A percentile compares a stretch with the other conserved stretches of the same genome.
Conservation (phyloP, 257 asterid genomes). For the Cordia subcordata region DNA sequence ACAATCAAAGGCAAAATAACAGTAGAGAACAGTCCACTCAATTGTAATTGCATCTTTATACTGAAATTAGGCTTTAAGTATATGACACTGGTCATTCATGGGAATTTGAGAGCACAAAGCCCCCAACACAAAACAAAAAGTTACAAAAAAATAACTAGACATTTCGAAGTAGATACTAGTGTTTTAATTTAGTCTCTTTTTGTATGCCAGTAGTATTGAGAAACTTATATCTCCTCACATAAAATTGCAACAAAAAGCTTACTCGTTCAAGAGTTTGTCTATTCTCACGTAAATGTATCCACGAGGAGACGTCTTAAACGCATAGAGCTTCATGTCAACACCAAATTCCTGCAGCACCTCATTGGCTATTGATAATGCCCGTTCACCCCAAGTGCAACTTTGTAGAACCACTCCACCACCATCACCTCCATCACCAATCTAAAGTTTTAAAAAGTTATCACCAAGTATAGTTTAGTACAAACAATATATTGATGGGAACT, state of each 20-base stretch:
- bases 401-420: constrained; percentile 85
- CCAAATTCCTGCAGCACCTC: constrained; percentile 51
- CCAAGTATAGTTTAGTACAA: neutral
- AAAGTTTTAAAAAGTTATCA: constrained; percentile 9
- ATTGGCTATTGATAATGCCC: constrained; percentile 51
- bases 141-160: neutral
- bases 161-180: neutral
- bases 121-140: neutral
- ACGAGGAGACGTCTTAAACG: constrained; percentile 73
- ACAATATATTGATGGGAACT: neutral
- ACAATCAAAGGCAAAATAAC: too few relatives aligned
- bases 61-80: neutral
- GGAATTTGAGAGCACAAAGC: too few relatives aligned
- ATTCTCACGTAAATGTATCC: constrained; percentile 86
- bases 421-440: constrained; percentile 93
- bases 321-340: constrained; percentile 63
- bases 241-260: constrained; percentile 24
- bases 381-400: constrained; percentile 80
- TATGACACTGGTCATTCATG: neutral
- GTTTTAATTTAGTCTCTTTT: neutral
- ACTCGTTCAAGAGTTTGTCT: constrained; percentile 73
- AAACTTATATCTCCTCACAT: neutral
- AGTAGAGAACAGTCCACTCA: neutral
- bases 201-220: neutral
- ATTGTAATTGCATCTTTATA: too few relatives aligned